Evolutionary conservation across 345 rosid species (phyloP).

Genomic region (Citrus sp.): DNA sequence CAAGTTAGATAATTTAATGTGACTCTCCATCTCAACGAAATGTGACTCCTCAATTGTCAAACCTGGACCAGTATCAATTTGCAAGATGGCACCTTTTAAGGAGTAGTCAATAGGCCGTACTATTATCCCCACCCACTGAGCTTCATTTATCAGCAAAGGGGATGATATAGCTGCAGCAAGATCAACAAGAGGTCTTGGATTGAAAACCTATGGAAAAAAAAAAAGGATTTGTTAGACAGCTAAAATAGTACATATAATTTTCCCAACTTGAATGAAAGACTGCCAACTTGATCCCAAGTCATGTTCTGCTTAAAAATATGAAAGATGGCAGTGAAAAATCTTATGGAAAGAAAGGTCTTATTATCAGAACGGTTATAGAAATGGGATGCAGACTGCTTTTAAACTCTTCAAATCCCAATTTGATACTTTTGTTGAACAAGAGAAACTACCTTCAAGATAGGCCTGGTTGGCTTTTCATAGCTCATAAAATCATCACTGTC

Average conservation of each 20-base stretch:
- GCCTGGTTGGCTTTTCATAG: constrained; percentile 90
- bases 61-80: constrained; percentile 96
- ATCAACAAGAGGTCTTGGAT: constrained; percentile 95
- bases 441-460: constrained; percentile 75
- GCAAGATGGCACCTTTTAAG: constrained; percentile 75
- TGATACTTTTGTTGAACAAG: constrained; percentile 11
- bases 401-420: background rate
- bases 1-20: constrained; percentile 26
- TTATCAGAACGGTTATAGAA: background rate
- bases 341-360: background rate
- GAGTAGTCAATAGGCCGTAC: constrained; percentile 80
- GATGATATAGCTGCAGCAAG: constrained; percentile 84
- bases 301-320: background rate
- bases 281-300: background rate
- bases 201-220: constrained; percentile 56
- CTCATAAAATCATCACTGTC: constrained; percentile 97
- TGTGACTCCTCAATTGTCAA: constrained; percentile 71
- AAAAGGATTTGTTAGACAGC: constrained; percentile 21
- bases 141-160: constrained; percentile 83
- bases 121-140: constrained; percentile 88
- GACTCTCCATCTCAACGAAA: constrained; percentile 85
- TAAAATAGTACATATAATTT: constrained; percentile 4
- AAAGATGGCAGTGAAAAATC: background rate
- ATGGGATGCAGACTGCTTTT: background rate
- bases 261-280: background rate